Evolutionary conservation across 495 filamentous ascomycete species (phyloP), one percentile per base, ranked within the genome.

Genomic region (Neurospora sp.): DNA sequence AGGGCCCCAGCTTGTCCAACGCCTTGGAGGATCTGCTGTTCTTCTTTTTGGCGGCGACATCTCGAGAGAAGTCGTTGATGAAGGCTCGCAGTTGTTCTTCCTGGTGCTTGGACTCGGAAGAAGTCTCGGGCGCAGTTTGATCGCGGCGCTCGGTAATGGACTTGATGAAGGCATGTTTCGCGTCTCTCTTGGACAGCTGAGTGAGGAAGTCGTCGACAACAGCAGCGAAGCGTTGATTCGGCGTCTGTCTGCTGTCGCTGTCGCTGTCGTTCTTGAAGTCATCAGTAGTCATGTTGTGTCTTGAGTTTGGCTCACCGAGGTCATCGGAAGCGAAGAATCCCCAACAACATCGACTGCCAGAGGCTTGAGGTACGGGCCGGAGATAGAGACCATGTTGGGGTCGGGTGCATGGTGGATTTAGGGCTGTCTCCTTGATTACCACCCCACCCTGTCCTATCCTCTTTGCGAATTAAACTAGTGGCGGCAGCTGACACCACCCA

Each of bases 201-300:
- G 37, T 20, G 14, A 76, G 69, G 41, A 76, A 74, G 23, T 76
- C 72, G 37, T 74, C 74, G 23, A 76, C 70, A 23, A 72, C 72
- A 1, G 62, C 70, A 42, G 40, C 42, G 38, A 76, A 74, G 69
- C 39, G 39, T 73, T 74, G 44, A 9, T 11, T 49, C n/a, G 44
- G 44, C 44, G 44, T 49, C 44, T 23, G 44, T 23, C n/a, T 49
- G 44, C 44, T 49, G 44, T 11, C n/a, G 3, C n/a, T 20, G n/a
- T 49, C n/a, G 44, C 44, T 20, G 44, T 23, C 44, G 44, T 11
- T n/a, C 44, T 49, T 49, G n/a, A 49, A 10, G 44, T 23, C 44
- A 2, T 49, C 44, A 49, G 44, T 23, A 9, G n/a, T 23, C 44
- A 49, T 49, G 44, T 49, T 20, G n/a, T 49, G 44, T 20, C 18